phyloP scores from a whole-genome alignment of 495 filamentous ascomycete species.

The Hyaloscypha bicolor region DNA sequence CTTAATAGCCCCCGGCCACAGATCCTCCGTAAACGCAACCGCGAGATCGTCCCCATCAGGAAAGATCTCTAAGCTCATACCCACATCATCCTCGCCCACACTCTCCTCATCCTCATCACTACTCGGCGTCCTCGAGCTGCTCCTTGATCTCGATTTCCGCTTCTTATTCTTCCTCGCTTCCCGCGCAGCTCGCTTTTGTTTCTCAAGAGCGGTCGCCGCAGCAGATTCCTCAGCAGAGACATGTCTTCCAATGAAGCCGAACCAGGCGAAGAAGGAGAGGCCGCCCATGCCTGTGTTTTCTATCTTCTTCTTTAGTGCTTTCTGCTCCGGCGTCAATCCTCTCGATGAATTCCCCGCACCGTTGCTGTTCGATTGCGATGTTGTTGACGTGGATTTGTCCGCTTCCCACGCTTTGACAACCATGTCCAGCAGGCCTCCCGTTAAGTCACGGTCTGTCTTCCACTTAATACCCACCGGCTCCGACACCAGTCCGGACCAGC shows the following conservation, averaged over 20 bases:
- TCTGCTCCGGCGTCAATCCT: slow-evolving; percentile 48
- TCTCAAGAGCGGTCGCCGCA: slow-evolving; percentile 57
- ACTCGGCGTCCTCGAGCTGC: neutral
- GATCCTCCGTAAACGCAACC: slow-evolving; percentile 76
- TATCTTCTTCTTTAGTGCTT: slow-evolving; percentile 54
- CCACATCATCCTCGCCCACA: slow-evolving; percentile 54
- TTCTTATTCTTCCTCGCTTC: slow-evolving; percentile 50
- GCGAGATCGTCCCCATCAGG: slow-evolving; percentile 79
- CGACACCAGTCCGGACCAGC: slow-evolving; percentile 72
- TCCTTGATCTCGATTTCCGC: slow-evolving; percentile 17
- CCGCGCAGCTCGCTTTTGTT: slow-evolving; percentile 58
- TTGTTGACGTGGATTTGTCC: slow-evolving; percentile 38
- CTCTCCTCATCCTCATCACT: slow-evolving; percentile 49
- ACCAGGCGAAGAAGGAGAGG: slow-evolving; percentile 84
- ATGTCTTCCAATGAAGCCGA: slow-evolving; percentile 69
- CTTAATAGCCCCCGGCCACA: slow-evolving; percentile 85
- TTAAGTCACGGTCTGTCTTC: slow-evolving; percentile 84
- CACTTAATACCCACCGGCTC: slow-evolving; percentile 87
- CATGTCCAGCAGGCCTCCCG: slow-evolving; percentile 73
- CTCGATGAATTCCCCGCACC: slow-evolving; percentile 22
- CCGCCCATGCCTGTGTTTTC: slow-evolving; percentile 58
- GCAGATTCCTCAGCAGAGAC: slow-evolving; percentile 71
- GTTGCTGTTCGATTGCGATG: slow-evolving; percentile 36
- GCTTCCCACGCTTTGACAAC: slow-evolving; percentile 69
- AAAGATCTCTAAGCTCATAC: slow-evolving; percentile 72